Evolutionary conservation across 148 eudicot species (phyloP), one percentile per base, ranked within the genome.

Genomic region (Talinum fruticosum): DNA sequence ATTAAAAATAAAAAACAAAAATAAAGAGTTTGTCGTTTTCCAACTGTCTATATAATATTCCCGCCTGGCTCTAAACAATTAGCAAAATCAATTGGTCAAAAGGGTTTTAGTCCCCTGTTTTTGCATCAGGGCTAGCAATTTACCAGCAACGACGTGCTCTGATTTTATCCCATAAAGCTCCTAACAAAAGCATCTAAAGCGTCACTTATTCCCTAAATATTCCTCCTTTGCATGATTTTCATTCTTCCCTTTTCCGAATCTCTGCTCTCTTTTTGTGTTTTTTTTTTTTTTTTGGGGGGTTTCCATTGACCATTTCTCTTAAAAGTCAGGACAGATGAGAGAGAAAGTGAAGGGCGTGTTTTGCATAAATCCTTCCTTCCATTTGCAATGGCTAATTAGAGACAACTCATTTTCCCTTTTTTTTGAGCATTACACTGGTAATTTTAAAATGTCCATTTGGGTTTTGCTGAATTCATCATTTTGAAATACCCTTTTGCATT

Each of bases 71-170:
- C 32, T 71, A 59, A 71, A 76, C 8, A 24, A 24, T 30, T 69
- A 34, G 2, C 34, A 32, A 38, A 32, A 76, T 34, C 30, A 76
- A 71, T 49, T 36, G 36, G 76, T 76, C 83, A 81, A 75, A 71
- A 12, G 69, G 44, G 44, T 1, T 34, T 33, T 2, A 30, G 28
- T 14, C 35, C 34, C 47, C 29, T 74, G 75, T 45, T 61, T 61
- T 70, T 75, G 15, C 28, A 26, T 59, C 57, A 70, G 26, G 51
- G 68, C 57, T 61, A 10, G 71, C 76, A 65, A 45, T 33, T 69
- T 49, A n/a, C n/a, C n/a, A n/a, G 8, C 10, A 66, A 66, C 68
- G 61, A 76, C 77, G 80, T 81, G 83, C 73, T 44, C 34, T 37
- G 54, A 57, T 77, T 77, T 62, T 75, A 38, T 8, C 14, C 51